These are phyloP conservation scores for Leucosporidium yakuticum DNA, from an alignment of 768 basidiomycete species.

Conservation along the genomic window DNA sequence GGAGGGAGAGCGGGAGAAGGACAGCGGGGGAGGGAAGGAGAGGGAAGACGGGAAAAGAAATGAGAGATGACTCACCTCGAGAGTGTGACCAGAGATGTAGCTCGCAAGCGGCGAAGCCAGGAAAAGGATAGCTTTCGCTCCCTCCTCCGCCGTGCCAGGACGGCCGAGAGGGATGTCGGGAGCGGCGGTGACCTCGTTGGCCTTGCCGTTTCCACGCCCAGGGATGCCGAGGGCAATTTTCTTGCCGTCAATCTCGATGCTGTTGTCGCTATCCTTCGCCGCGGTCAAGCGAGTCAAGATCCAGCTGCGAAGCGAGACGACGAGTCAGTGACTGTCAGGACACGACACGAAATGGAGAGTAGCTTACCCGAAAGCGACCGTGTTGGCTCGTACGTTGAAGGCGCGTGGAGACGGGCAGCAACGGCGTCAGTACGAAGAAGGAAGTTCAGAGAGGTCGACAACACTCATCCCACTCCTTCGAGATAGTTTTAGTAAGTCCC, in stretches of 20 bases:
- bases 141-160: conserved; percentile 66
- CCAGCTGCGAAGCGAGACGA: conserved; percentile 56
- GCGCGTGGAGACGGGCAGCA: conserved; percentile 41
- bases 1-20: background rate
- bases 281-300: conserved; percentile 63
- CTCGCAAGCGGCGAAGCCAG: conserved; percentile 70
- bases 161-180: conserved; percentile 61
- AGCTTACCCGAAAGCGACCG: conserved; percentile 53
- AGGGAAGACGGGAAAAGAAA: too few species aligned
- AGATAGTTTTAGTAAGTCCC: conserved; percentile 76
- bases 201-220: conserved; percentile 46
- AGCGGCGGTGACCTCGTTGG: conserved; percentile 37
- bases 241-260: conserved; percentile 75
- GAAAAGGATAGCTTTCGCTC: conserved; percentile 67
- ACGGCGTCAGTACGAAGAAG: too few species aligned
- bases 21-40: background rate
- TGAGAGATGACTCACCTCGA: conserved; percentile 47
- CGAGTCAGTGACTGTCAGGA: conserved; percentile 56
- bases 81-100: conserved; percentile 73
- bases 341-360: background rate
- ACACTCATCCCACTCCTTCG: conserved; percentile 67
- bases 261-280: conserved; percentile 67
- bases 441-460: too few species aligned
- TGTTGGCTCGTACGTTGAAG: conserved; percentile 75
- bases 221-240: conserved; percentile 78